A percentile compares a stretch with the other conserved stretches of the same genome.
phyloP scores from a whole-genome alignment of 306 rosid species.

The Corylus avellana region DNA sequence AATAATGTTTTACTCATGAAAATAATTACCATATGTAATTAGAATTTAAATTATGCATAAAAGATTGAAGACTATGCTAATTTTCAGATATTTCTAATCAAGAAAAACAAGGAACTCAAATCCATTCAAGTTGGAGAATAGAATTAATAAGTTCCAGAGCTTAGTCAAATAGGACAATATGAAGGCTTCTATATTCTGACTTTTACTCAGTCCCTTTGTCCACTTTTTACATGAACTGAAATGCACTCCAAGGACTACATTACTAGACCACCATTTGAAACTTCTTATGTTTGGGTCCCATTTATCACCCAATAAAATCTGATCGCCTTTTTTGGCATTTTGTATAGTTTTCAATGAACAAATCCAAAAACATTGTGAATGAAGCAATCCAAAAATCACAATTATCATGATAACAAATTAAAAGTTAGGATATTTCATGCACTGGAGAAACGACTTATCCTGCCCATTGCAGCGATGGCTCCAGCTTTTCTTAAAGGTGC shows the following conservation, averaged over 20 bases:
- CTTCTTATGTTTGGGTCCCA: neutral
- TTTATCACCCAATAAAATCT: neutral
- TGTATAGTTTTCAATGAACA: neutral
- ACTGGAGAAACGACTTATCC: neutral
- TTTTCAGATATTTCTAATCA: neutral
- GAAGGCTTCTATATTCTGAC: neutral
- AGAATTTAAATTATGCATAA: neutral
- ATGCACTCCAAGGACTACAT: neutral
- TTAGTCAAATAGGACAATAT: constrained; percentile 1
- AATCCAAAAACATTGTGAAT: neutral
- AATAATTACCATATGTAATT: neutral
- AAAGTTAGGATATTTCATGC: neutral
- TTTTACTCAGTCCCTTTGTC: neutral
- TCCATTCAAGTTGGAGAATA: constrained; percentile 11
- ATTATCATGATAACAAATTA: neutral
- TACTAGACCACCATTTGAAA: neutral
- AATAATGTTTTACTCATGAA: constrained; percentile 2
- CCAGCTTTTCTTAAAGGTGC: neutral
- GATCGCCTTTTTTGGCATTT: neutral
- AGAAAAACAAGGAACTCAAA: constrained; percentile 4
- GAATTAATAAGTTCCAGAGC: neutral
- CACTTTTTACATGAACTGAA: neutral
- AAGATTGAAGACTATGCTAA: neutral
- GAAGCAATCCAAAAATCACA: neutral
- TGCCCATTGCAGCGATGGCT: neutral